A percentile compares a stretch with the other conserved stretches of the same genome.
These are phyloP conservation scores for Cardamine resedifolia DNA, from an alignment of 345 rosid genomes.

Conservation along the genomic window DNA sequence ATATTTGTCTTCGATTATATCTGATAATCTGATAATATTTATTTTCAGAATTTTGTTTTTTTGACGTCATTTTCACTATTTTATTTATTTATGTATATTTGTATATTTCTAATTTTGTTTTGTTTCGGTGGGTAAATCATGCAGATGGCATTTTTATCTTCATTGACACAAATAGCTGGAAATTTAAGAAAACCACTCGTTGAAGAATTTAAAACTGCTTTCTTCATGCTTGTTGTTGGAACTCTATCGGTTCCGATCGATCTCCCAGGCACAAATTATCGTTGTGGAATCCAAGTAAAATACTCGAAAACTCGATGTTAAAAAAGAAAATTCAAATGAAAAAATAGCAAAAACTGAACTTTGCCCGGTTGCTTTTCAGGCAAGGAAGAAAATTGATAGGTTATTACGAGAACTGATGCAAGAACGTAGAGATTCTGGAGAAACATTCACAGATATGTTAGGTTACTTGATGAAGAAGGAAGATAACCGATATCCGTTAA, in stretches of 20 bases:
- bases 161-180: slow-evolving; percentile 58
- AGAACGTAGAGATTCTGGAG: slow-evolving; percentile 54
- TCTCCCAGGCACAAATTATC: slow-evolving; percentile 77
- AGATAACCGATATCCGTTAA: slow-evolving; percentile 45
- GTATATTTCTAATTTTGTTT: neutral
- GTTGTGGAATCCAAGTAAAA: slow-evolving; percentile 64
- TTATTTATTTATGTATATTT: neutral
- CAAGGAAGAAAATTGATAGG: slow-evolving; percentile 52
- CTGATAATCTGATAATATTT: neutral
- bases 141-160: slow-evolving; percentile 69
- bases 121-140: neutral
- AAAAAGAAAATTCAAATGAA: neutral
- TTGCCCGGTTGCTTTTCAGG: slow-evolving; percentile 39
- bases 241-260: slow-evolving; percentile 75
- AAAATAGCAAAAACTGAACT: neutral
- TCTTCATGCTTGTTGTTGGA: slow-evolving; percentile 71
- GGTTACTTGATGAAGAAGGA: slow-evolving; percentile 53
- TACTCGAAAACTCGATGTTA: neutral
- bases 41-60: neutral
- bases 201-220: slow-evolving; percentile 53
- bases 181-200: slow-evolving; percentile 42
- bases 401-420: slow-evolving; percentile 47
- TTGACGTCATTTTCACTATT: too few species aligned
- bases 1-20: neutral
- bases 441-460: slow-evolving; percentile 59